Conservation (phyloP, 768 basidiomycete genomes). For the Leccinum subtestaceum region DNA sequence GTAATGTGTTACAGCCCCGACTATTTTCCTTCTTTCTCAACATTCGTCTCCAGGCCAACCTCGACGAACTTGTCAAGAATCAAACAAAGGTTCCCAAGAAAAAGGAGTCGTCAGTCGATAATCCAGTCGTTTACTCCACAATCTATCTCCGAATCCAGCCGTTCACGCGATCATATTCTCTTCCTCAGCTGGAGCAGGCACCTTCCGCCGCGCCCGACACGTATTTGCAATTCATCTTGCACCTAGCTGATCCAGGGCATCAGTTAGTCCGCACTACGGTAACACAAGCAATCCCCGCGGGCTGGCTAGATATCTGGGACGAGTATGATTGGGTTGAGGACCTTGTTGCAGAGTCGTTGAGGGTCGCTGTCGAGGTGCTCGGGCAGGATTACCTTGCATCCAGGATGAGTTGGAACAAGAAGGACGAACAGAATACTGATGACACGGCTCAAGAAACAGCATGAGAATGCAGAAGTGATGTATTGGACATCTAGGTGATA, state of each 20-base stretch:
- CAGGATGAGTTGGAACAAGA: constrained; percentile 78
- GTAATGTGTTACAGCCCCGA: constrained; percentile 36
- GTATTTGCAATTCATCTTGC: constrained; percentile 61
- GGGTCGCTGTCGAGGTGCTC: constrained; percentile 83
- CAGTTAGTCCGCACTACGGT: constrained; percentile 71
- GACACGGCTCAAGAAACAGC: constrained; percentile 4
- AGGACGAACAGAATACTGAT: constrained; percentile 16
- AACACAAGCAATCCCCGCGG: constrained; percentile 79
- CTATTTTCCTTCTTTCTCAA: not conserved
- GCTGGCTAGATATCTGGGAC: constrained; percentile 90
- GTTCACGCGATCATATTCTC: constrained; percentile 56
- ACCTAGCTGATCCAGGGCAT: constrained; percentile 76
- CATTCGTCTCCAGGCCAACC: constrained; percentile 55
- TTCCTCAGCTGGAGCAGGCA: constrained; percentile 33
- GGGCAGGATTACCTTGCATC: constrained; percentile 89
- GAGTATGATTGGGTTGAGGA: constrained; percentile 97
- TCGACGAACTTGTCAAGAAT: constrained; percentile 71
- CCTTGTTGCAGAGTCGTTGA: constrained; percentile 79
- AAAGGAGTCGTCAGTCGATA: constrained; percentile 35
- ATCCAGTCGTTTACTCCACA: constrained; percentile 80
- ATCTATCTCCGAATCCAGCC: constrained; percentile 95
- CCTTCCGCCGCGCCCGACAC: constrained; percentile 26
- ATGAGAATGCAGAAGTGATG: constrained; percentile 4
- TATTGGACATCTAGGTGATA: constrained; percentile 8
- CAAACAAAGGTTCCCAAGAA: constrained; percentile 40